phyloP scores from a whole-genome alignment of 2,329 filamentous ascomycete species.

The Alternaria dauci region DNA sequence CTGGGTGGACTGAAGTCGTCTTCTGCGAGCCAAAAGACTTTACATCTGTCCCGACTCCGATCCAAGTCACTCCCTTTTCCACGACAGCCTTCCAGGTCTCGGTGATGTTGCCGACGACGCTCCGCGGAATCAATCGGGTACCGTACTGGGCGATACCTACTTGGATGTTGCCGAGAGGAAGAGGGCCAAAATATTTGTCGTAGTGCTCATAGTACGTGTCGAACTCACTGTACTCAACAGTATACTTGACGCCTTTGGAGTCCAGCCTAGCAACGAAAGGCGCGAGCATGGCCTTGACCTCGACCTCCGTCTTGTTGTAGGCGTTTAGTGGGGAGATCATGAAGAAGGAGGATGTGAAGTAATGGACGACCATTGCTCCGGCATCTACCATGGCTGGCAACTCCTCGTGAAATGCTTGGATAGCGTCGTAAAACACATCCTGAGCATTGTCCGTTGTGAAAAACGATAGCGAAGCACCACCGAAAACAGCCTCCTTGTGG shows the following conservation, averaged over 20 bases:
- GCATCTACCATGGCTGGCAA: conserved; percentile 31
- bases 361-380: conserved; percentile 26
- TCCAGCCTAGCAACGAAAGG: conserved; percentile 27
- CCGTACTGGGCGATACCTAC: conserved; percentile 32
- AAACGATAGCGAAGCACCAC: conserved; percentile 25
- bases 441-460: conserved; percentile 20
- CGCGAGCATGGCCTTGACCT: conserved; percentile 26
- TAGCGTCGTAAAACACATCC: conserved; percentile 26
- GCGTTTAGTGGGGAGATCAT: conserved; percentile 31
- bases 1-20: conserved; percentile 34
- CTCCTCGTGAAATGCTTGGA: conserved; percentile 31
- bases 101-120: conserved; percentile 20
- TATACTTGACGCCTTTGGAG: conserved; percentile 23
- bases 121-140: conserved; percentile 27
- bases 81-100: conserved; percentile 26
- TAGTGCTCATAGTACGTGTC: conserved; percentile 34
- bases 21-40: conserved; percentile 20
- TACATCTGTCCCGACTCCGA: conserved; percentile 28
- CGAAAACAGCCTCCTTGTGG: conserved; percentile 27
- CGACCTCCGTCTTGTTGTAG: conserved; percentile 26
- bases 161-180: conserved; percentile 31
- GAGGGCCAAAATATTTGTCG: conserved; percentile 33
- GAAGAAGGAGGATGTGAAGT: conserved; percentile 28
- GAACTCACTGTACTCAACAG: conserved; percentile 23
- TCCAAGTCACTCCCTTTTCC: conserved; percentile 30